Evolutionary conservation across 2,329 filamentous ascomycete species (phyloP), one percentile per base, ranked within the genome.

Genomic region (Fusarium ramigenum): DNA sequence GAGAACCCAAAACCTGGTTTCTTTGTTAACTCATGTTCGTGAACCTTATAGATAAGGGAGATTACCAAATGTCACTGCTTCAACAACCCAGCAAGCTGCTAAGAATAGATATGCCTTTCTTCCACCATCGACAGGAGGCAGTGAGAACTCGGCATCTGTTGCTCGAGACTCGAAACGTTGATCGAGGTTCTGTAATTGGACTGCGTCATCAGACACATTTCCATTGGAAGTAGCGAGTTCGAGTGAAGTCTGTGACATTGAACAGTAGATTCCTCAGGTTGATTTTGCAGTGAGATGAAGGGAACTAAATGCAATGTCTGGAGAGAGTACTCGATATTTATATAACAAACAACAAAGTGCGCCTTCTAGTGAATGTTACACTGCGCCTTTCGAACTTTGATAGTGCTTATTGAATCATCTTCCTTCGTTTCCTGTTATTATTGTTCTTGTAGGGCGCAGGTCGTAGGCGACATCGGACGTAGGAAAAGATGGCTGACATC

Each of bases 1-100:
- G 89, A 85, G 63, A 90, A 89, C 1, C 89, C 87, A 60, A 92
- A 91, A 3, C 90, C 90, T 91, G 9, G 9, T 40, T 5, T 2
- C 1, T 9, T 23, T 47, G 9, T 58, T 12, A 49, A 32, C 2
- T 8, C 14, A 8, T 34, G 32, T 34, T 34, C 32, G 14, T 34
- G 32, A 34, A 34, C 32, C 15, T 34, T 34, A 34, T 19, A 6
- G 4, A 19, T n/a, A 12, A 4, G 4, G 2, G 5, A 12, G 5
- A 15, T 32, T 34, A 64, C 73, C 73, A 36, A 72, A 75, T 0
- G 73, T 73, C 37, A 78, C 64, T 6, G 67, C 75, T 46, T 78
- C 76, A 15, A 78, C 60, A 2, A 73, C 66, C 49, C 72, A 76
- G 36, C 70, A 75, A 3, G 77, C 76, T 6, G 76, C 74, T 9